Evolutionary conservation across 768 basidiomycete genomes (phyloP).

Genomic region (Agaricus subrufescens): DNA sequence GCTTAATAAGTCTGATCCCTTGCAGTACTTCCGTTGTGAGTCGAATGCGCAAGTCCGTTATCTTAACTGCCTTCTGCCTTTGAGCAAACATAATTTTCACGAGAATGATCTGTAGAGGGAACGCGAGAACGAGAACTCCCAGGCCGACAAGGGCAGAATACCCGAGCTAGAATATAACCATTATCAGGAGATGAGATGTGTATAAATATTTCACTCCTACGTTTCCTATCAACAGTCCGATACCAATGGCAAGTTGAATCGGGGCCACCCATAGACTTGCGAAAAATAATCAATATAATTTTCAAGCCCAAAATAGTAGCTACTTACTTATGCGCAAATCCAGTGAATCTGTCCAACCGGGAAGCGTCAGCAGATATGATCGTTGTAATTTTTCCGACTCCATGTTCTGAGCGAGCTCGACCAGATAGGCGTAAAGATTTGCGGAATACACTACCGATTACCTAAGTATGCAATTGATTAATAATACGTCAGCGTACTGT

Average conservation of each 20-base stretch:
- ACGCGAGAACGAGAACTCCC: constrained; percentile 48
- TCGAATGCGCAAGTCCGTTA: constrained; percentile 64
- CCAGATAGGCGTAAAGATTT: constrained; percentile 68
- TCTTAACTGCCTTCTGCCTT: constrained; percentile 50
- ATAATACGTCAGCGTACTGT: neutral
- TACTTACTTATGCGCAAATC: constrained; percentile 36
- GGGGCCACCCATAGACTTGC: constrained; percentile 57
- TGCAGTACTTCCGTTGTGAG: constrained; percentile 65
- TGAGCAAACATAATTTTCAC: constrained; percentile 49
- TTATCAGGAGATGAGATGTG: neutral
- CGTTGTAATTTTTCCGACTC: constrained; percentile 63
- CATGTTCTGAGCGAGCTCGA: constrained; percentile 50
- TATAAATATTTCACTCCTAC: constrained; percentile 26
- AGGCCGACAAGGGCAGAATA: constrained; percentile 68
- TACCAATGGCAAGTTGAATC: constrained; percentile 54
- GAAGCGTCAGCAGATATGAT: constrained; percentile 64
- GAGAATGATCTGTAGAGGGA: constrained; percentile 54
- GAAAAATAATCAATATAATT: neutral
- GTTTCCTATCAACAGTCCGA: constrained; percentile 57
- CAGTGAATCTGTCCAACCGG: constrained; percentile 46
- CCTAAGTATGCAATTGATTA: constrained; percentile 14
- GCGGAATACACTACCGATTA: constrained; percentile 49
- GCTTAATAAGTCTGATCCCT: constrained; percentile 62
- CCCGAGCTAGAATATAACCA: constrained; percentile 40
- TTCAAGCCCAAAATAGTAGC: neutral